These are phyloP conservation scores for Setomelanomma holmii DNA, from an alignment of 2,329 filamentous ascomycete genomes.

Conservation along the genomic window DNA sequence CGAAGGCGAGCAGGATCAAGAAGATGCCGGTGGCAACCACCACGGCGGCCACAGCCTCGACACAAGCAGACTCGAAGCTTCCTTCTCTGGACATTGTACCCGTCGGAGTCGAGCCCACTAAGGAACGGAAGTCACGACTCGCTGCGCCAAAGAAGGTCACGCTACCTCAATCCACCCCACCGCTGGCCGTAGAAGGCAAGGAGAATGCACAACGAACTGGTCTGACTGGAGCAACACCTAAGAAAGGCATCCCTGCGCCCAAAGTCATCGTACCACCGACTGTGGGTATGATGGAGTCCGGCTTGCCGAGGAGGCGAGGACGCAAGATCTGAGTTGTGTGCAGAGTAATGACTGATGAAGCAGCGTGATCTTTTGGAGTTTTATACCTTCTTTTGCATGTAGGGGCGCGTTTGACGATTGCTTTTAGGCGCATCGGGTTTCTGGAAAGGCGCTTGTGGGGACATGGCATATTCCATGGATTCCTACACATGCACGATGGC, in stretches of 20 bases:
- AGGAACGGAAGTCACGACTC: slow-evolving; percentile 42
- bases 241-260: slow-evolving; percentile 38
- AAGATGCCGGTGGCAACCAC: slow-evolving; percentile 28
- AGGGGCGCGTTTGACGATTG: slow-evolving; percentile 4
- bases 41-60: slow-evolving; percentile 11
- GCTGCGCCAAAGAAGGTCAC: slow-evolving; percentile 45
- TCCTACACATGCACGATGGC: too few relatives aligned
- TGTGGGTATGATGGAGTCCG: slow-evolving; percentile 32
- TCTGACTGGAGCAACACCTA: slow-evolving; percentile 32
- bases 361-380: slow-evolving; percentile 7
- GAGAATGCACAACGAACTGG: slow-evolving; percentile 29
- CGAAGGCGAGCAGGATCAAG: slow-evolving; percentile 28
- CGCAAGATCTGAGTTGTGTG: slow-evolving; percentile 11
- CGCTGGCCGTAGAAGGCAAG: slow-evolving; percentile 25
- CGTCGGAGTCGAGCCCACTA: slow-evolving; percentile 26
- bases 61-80: slow-evolving; percentile 19
- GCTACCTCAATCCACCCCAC: slow-evolving; percentile 28
- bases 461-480: too few relatives aligned
- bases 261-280: slow-evolving; percentile 24
- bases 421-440: background rate
- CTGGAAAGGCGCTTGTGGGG: background rate
- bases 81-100: slow-evolving; percentile 29
- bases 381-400: slow-evolving; percentile 17
- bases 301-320: slow-evolving; percentile 39
- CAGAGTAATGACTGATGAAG: slow-evolving; percentile 2